Evolutionary conservation across 257 asterid genomes (phyloP).

Genomic region (Ocimum tenuiflorum): DNA sequence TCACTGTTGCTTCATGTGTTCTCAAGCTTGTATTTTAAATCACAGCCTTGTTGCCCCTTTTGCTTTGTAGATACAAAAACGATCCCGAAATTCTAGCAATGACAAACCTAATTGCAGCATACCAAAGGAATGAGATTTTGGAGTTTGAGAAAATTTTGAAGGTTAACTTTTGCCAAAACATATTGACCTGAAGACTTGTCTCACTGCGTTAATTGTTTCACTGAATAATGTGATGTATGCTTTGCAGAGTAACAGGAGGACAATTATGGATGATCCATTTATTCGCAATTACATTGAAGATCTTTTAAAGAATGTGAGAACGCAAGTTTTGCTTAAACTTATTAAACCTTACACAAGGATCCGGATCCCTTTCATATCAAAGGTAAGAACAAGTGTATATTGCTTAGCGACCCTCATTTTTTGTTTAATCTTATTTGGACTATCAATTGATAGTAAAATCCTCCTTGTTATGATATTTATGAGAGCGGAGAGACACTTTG

Average conservation of each 20-base stretch:
- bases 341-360: conserved; percentile 96
- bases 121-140: conserved; percentile 91
- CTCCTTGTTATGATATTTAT: neutral
- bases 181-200: conserved; percentile 6
- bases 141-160: conserved; percentile 93
- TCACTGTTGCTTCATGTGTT: neutral
- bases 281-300: conserved; percentile 96
- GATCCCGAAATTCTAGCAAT: conserved; percentile 96
- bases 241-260: conserved; percentile 86
- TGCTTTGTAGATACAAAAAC: conserved; percentile 63
- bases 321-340: conserved; percentile 95
- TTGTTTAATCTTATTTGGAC: no score
- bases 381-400: conserved; percentile 36
- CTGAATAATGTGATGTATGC: conserved; percentile 8
- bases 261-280: conserved; percentile 97
- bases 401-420: neutral
- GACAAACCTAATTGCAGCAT: conserved; percentile 95
- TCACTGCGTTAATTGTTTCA: conserved; percentile 1
- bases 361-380: conserved; percentile 89
- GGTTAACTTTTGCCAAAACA: conserved; percentile 32
- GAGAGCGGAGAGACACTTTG: neutral
- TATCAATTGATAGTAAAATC: neutral
- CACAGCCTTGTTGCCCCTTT: conserved; percentile 6
- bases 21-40: neutral
- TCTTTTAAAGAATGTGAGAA: conserved; percentile 92